Evolutionary conservation across 495 filamentous ascomycete species (phyloP).

Genomic region (Chaetomium cochliodes): DNA sequence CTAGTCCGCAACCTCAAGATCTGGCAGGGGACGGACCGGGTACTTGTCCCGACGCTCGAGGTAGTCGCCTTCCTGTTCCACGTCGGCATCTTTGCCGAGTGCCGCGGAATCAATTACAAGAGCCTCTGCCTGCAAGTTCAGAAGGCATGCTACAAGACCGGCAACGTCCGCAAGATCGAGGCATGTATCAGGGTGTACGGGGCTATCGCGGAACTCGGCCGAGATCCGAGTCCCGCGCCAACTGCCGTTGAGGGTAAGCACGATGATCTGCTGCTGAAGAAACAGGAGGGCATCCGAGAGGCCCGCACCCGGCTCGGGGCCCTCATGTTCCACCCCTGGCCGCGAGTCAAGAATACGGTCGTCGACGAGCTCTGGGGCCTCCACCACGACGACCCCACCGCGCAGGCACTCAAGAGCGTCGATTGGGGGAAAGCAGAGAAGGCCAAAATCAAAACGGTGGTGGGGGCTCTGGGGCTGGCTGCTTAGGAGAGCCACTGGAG

Average conservation of each 20-base stretch:
- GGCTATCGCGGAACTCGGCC: conserved; percentile 49
- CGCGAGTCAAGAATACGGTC: conserved; percentile 42
- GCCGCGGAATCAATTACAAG: conserved; percentile 38
- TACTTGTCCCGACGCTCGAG: conserved; percentile 72
- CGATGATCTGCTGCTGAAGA: conserved; percentile 24
- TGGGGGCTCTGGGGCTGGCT: conserved; percentile 36
- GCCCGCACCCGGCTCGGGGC: conserved; percentile 47
- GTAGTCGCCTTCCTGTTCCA: conserved; percentile 73
- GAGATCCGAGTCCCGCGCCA: conserved; percentile 5
- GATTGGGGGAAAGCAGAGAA: conserved; percentile 48
- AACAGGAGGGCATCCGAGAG: conserved; percentile 37
- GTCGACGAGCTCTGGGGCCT: conserved; percentile 51
- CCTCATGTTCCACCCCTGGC: conserved; percentile 50
- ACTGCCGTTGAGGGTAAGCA: conserved; percentile 2
- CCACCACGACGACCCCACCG: conserved; percentile 20
- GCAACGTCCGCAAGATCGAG: conserved; percentile 72
- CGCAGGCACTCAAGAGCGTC: conserved; percentile 36
- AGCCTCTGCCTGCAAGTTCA: conserved; percentile 67
- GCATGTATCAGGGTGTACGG: conserved; percentile 77
- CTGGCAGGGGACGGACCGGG: conserved; percentile 59
- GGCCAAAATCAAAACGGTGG: conserved; percentile 32
- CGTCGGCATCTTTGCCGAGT: conserved; percentile 42
- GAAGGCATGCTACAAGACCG: conserved; percentile 77
- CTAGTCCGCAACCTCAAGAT: conserved; percentile 40
- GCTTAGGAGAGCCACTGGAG: too few relatives aligned